Conservation (phyloP, 805 yeast genomes). For the Metschnikowia proteae region DNA sequence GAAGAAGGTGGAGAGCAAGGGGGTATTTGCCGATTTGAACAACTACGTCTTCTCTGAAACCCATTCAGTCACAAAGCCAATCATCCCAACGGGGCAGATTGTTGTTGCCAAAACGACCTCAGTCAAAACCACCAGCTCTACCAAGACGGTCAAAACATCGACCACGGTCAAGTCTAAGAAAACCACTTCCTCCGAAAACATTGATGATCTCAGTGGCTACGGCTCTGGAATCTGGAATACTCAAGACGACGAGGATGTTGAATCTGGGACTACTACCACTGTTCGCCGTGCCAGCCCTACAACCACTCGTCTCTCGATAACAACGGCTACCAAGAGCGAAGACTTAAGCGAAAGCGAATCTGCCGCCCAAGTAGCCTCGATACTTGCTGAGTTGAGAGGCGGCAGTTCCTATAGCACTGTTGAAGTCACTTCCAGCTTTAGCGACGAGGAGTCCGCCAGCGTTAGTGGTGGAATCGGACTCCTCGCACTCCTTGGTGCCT, state of each 20-base stretch:
- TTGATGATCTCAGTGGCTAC: conserved; percentile 1
- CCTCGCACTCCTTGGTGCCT: conserved; percentile 6
- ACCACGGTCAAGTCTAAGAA: neutral
- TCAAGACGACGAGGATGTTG: neutral
- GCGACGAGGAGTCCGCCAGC: neutral
- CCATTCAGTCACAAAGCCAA: conserved; percentile 17
- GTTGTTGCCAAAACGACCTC: conserved; percentile 15
- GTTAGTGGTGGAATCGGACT: too few relatives aligned
- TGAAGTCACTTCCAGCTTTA: neutral
- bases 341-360: conserved; percentile 3
- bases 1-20: conserved; percentile 31
- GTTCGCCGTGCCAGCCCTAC: neutral
- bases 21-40: conserved; percentile 38
- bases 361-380: conserved; percentile 14
- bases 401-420: neutral
- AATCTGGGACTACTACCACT: neutral
- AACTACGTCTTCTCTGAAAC: conserved; percentile 27
- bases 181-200: neutral
- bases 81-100: conserved; percentile 16
- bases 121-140: neutral
- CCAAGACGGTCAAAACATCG: conserved; percentile 1
- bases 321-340: neutral
- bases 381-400: conserved; percentile 13
- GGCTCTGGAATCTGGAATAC: conserved; percentile 4
- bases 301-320: neutral